A percentile compares a stretch with the other conserved stretches of the same genome.
These are phyloP conservation scores for Barnettozyma pratensis DNA, from an alignment of 805 yeast species.

Conservation along the genomic window DNA sequence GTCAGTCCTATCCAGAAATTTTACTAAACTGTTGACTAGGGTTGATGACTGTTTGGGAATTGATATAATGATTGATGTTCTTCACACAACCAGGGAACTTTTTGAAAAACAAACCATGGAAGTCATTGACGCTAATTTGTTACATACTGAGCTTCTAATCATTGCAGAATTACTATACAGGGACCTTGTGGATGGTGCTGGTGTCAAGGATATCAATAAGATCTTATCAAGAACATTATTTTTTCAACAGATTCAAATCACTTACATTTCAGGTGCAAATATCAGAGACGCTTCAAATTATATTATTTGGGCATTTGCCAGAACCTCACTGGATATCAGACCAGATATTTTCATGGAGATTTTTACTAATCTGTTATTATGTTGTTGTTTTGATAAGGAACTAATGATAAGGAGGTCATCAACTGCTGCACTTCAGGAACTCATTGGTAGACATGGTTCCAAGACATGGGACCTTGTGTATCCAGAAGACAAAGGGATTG, in stretches of 20 bases:
- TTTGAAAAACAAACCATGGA: slow-evolving; percentile 27
- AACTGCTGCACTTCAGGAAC: slow-evolving; percentile 82
- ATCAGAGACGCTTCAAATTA: slow-evolving; percentile 84
- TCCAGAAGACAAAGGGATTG: slow-evolving; percentile 14
- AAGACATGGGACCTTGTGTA: slow-evolving; percentile 26
- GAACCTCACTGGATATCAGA: slow-evolving; percentile 30
- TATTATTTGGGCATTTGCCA: slow-evolving; percentile 71
- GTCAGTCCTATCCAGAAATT: slow-evolving; percentile 60
- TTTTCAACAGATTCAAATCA: slow-evolving; percentile 51
- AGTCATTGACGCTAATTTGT: slow-evolving; percentile 26
- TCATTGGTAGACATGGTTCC: slow-evolving; percentile 69
- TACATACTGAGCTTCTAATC: slow-evolving; percentile 31
- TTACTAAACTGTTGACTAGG: slow-evolving; percentile 41
- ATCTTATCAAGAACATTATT: slow-evolving; percentile 44
- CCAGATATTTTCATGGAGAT: slow-evolving; percentile 15
- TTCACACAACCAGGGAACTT: slow-evolving; percentile 20
- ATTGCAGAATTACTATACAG: slow-evolving; percentile 29
- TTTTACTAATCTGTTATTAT: slow-evolving; percentile 36
- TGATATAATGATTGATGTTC: slow-evolving; percentile 34
- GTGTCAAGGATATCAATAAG: slow-evolving; percentile 7
- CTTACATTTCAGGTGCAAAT: slow-evolving; percentile 55
- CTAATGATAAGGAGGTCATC: slow-evolving; percentile 74
- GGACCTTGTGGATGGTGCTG: slow-evolving; percentile 9
- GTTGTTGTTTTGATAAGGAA: slow-evolving; percentile 68
- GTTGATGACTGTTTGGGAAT: slow-evolving; percentile 32